Evolutionary conservation across 2,329 filamentous ascomycete genomes (phyloP).

Genomic region (Blastomyces gilchristii): DNA sequence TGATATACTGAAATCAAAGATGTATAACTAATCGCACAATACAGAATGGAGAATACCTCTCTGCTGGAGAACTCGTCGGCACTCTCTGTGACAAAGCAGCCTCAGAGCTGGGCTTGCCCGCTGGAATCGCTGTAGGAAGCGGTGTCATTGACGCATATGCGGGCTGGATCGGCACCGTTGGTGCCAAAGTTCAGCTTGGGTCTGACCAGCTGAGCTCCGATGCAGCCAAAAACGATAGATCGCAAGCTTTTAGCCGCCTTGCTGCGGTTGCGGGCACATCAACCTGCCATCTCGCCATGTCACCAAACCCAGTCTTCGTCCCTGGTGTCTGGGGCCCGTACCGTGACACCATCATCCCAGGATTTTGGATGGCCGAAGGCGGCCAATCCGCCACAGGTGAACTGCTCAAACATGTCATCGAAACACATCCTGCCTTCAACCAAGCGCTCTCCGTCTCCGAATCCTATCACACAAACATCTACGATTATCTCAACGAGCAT

Average conservation of each 20-base stretch:
- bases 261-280: constrained; percentile 94
- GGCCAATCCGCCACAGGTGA: constrained; percentile 95
- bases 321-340: constrained; percentile 96
- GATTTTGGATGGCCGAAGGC: constrained; percentile 94
- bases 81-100: constrained; percentile 74
- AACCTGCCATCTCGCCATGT: constrained; percentile 95
- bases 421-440: constrained; percentile 84
- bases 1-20: neutral
- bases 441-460: constrained; percentile 69
- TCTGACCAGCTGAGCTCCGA: constrained; percentile 57
- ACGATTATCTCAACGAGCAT: constrained; percentile 87
- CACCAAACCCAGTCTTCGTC: constrained; percentile 83
- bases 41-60: constrained; percentile 61
- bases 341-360: constrained; percentile 80
- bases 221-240: constrained; percentile 69
- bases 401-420: constrained; percentile 83
- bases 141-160: constrained; percentile 98
- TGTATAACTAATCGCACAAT: neutral
- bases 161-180: constrained; percentile 98
- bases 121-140: constrained; percentile 84
- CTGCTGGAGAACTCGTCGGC: constrained; percentile 84
- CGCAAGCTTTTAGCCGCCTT: constrained; percentile 83
- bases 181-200: constrained; percentile 75
- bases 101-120: constrained; percentile 68
- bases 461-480: constrained; percentile 77